A percentile compares a stretch with the other conserved stretches of the same genome.
Conservation (phyloP, 257 asterid genomes). For the Asclepias syriaca region DNA sequence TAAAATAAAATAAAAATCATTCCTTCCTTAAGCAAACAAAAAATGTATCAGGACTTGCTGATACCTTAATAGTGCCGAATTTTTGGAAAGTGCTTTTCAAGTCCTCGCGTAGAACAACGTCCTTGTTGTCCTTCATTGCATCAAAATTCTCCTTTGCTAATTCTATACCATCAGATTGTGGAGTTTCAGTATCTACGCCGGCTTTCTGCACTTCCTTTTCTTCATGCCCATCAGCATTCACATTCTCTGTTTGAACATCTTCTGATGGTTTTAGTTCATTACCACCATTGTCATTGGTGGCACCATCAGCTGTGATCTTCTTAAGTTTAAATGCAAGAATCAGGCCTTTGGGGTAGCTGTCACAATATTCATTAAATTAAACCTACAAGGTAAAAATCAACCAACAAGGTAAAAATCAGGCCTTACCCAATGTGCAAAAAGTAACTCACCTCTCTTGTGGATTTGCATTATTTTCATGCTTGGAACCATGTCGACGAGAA, state of each 20-base stretch:
- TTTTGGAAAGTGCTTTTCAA: slow-evolving; percentile 55
- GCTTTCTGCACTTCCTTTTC: slow-evolving; percentile 26
- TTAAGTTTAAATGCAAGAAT: slow-evolving; percentile 75
- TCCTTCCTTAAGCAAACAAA: neutral
- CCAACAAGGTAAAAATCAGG: slow-evolving; percentile 6
- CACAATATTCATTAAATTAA: slow-evolving; percentile 17
- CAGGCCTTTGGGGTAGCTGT: slow-evolving; percentile 86
- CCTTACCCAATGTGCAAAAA: neutral
- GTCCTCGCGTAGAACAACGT: slow-evolving; percentile 86
- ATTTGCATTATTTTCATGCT: slow-evolving; percentile 43
- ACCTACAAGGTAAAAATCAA: slow-evolving; percentile 1
- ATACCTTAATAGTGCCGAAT: slow-evolving; percentile 86
- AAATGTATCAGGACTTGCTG: neutral
- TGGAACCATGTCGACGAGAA: slow-evolving; percentile 39
- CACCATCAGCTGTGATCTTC: slow-evolving; percentile 40
- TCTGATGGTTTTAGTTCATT: slow-evolving; percentile 25
- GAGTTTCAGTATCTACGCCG: slow-evolving; percentile 2
- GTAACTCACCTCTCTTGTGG: slow-evolving; percentile 56
- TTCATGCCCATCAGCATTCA: slow-evolving; percentile 15
- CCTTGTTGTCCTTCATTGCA: slow-evolving; percentile 56
- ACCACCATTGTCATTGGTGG: slow-evolving; percentile 39
- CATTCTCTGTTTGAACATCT: slow-evolving; percentile 19
- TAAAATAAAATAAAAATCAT: neutral
- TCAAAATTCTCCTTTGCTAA: slow-evolving; percentile 23
- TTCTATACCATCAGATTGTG: too few species aligned